Percentiles rank a stretch among this genome's conserved stretches.
These are phyloP conservation scores for Pseudocercospora eumusae DNA, from an alignment of 2,329 filamentous ascomycete genomes.

Conservation along the genomic window DNA sequence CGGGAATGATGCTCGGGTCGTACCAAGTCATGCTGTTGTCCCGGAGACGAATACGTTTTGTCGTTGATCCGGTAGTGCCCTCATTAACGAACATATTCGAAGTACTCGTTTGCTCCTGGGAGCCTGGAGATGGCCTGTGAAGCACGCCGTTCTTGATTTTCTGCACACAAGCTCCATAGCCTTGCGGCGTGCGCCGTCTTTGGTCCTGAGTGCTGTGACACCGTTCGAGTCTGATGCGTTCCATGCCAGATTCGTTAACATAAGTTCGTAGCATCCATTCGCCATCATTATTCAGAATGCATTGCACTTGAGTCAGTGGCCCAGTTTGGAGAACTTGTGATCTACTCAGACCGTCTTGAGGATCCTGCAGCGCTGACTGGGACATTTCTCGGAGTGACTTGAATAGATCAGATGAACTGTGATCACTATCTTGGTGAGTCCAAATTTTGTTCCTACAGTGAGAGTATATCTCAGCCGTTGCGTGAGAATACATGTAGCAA, in stretches of 20 bases:
- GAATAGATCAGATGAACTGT: no score
- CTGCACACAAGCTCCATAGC: not conserved
- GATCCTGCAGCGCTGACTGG: not conserved
- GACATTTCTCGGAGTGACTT: not conserved
- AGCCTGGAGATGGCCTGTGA: not conserved
- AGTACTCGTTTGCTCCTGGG: not conserved
- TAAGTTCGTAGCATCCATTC: not conserved
- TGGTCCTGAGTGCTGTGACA: not conserved
- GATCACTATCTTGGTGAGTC: no score
- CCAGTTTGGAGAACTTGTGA: not conserved
- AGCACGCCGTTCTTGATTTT: not conserved
- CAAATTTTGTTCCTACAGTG: no score
- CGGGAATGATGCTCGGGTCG: not conserved
- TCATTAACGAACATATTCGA: no score
- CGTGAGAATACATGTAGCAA: not conserved
- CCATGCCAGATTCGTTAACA: not conserved
- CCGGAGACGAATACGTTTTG: not conserved
- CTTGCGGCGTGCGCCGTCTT: not conserved
- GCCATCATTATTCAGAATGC: not conserved
- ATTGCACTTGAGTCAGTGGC: not conserved
- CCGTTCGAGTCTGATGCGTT: not conserved
- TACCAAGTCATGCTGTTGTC: not conserved
- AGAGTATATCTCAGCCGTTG: not conserved
- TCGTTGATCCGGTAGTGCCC: not conserved
- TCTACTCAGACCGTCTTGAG: not conserved